Evolutionary conservation across 2,329 filamentous ascomycete genomes (phyloP).

Genomic region (Zymoseptoria tritici): DNA sequence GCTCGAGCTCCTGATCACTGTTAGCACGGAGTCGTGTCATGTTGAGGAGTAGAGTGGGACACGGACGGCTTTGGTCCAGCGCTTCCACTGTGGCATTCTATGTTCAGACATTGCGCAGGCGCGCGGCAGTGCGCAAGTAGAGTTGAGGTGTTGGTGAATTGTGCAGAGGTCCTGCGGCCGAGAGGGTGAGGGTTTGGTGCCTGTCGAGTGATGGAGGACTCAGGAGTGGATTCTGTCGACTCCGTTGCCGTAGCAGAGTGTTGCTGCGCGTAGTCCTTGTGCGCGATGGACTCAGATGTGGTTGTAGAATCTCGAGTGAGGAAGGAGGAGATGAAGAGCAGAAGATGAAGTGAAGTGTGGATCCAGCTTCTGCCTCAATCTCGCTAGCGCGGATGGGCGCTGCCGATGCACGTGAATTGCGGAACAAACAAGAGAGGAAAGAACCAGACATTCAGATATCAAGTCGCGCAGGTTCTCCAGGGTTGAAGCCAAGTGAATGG

Average conservation of each 20-base stretch:
- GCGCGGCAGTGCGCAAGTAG: background rate
- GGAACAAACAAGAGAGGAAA: no score
- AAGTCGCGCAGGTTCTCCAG: no score
- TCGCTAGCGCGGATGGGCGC: background rate
- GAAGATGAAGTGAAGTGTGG: background rate
- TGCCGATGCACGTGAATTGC: background rate
- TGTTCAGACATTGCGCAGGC: background rate
- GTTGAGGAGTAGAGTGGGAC: background rate
- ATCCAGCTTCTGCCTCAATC: background rate
- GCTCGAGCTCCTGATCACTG: background rate
- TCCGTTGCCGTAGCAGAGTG: background rate
- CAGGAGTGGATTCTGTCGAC: no score
- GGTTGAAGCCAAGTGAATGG: no score
- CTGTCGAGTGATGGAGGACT: background rate
- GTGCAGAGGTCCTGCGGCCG: no score
- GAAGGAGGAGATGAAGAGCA: background rate
- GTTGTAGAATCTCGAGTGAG: no score
- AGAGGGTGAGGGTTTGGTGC: no score
- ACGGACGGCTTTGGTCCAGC: constrained; percentile 5
- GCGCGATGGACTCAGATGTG: background rate
- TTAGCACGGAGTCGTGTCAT: background rate
- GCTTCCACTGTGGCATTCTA: background rate
- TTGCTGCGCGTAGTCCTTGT: background rate
- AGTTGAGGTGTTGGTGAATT: background rate
- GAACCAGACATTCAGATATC: no score